Percentiles rank a stretch among this genome's conserved stretches.
These are phyloP conservation scores for Theobroma grandiflorum DNA, from an alignment of 441 rosid species.

Conservation along the genomic window DNA sequence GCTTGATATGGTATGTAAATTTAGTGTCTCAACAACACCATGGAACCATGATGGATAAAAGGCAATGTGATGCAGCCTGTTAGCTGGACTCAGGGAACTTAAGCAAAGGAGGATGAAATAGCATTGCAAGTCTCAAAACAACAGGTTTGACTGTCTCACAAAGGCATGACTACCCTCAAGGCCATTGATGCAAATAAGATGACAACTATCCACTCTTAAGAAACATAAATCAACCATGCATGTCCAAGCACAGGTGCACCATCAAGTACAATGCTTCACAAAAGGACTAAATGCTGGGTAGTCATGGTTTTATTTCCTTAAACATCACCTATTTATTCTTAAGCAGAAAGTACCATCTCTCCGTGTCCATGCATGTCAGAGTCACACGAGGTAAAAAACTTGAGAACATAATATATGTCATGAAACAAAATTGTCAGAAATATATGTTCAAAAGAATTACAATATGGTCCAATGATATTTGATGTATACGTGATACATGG, in stretches of 20 bases:
- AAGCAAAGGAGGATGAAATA: not conserved
- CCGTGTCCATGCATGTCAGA: not conserved
- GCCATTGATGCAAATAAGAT: not conserved
- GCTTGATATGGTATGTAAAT: not conserved
- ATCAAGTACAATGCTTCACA: slow-evolving; percentile 14
- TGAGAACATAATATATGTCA: not conserved
- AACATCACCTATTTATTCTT: not conserved
- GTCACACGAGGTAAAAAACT: not conserved
- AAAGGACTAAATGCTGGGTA: slow-evolving; percentile 9
- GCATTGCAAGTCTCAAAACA: not conserved
- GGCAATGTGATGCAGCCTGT: not conserved
- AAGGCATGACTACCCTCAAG: not conserved
- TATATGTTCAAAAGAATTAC: not conserved
- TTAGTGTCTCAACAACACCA: not conserved
- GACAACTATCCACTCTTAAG: not conserved
- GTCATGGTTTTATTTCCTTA: slow-evolving; percentile 12
- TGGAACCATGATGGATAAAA: not conserved
- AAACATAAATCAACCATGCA: not conserved
- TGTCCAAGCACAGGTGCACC: not conserved
- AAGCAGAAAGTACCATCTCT: not conserved
- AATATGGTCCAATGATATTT: not conserved
- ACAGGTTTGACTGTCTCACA: not conserved
- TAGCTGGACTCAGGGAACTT: not conserved
- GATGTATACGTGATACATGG: not conserved
- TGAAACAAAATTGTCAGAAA: not conserved